Conservation (phyloP, 164 flowering plant species). For the Cinnamomum micranthum region DNA sequence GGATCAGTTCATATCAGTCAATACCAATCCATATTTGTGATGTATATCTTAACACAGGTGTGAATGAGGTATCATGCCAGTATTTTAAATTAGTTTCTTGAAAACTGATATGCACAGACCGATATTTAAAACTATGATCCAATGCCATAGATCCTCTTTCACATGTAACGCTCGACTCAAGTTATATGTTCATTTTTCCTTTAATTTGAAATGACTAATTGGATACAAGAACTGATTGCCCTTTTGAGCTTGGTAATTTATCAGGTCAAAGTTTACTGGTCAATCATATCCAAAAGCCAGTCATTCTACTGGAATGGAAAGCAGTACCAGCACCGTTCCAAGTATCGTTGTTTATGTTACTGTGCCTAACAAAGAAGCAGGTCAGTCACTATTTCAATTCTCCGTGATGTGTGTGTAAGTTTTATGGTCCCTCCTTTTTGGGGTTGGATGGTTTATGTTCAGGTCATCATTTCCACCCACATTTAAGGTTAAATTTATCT, state of each 20-base stretch:
- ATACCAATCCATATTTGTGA: no score
- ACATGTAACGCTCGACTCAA: no score
- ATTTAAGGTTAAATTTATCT: no score
- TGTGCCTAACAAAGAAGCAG: constrained; percentile 88
- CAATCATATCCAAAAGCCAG: constrained; percentile 22
- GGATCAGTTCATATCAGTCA: no score
- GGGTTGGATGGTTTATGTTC: neutral
- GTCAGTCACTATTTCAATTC: constrained; percentile 25
- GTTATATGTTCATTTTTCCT: no score
- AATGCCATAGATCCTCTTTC: no score
- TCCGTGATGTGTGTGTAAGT: neutral
- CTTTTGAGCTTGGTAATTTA: neutral
- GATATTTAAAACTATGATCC: no score
- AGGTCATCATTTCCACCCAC: no score
- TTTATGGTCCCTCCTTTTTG: neutral
- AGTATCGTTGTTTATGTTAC: constrained; percentile 94
- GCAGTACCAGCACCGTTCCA: constrained; percentile 44
- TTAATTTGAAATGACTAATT: neutral
- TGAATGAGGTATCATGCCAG: no score
- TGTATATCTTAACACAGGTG: no score
- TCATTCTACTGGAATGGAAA: constrained; percentile 45
- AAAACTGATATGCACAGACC: no score
- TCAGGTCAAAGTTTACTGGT: constrained; percentile 40
- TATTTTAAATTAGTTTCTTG: no score
- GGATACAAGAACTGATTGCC: neutral